Conservation (phyloP, 306 rosid species). For the Amphicarpaea edgeworthii region DNA sequence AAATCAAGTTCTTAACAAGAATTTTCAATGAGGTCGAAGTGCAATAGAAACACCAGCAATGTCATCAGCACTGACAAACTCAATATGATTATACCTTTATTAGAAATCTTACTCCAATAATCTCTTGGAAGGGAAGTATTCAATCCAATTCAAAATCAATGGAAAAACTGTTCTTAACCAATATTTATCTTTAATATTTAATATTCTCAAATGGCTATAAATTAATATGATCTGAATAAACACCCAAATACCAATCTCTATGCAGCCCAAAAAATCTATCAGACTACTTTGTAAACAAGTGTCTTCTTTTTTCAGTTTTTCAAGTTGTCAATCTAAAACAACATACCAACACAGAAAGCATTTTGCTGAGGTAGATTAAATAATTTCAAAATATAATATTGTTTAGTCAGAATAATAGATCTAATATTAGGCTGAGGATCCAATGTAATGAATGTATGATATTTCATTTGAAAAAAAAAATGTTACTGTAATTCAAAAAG, state of each 20-base stretch:
- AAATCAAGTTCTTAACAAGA: conserved; percentile 17
- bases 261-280: neutral
- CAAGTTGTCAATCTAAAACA: neutral
- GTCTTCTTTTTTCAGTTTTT: neutral
- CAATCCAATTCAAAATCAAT: neutral
- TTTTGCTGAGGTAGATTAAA: neutral
- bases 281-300: neutral
- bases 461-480: neutral
- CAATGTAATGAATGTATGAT: neutral
- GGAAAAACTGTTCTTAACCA: neutral
- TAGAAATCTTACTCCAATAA: neutral
- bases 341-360: conserved; percentile 14
- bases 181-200: neutral
- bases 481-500: neutral
- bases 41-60: conserved; percentile 21
- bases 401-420: neutral
- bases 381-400: neutral
- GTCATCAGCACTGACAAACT: neutral
- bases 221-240: neutral
- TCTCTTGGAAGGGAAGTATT: neutral
- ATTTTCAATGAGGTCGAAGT: conserved; percentile 19
- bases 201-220: neutral
- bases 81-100: neutral
- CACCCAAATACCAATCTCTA: neutral
- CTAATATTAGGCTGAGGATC: neutral